Percentiles rank a stretch among this genome's conserved stretches.
Conservation (phyloP, 331 rosid species). For the Quercus lobata region DNA sequence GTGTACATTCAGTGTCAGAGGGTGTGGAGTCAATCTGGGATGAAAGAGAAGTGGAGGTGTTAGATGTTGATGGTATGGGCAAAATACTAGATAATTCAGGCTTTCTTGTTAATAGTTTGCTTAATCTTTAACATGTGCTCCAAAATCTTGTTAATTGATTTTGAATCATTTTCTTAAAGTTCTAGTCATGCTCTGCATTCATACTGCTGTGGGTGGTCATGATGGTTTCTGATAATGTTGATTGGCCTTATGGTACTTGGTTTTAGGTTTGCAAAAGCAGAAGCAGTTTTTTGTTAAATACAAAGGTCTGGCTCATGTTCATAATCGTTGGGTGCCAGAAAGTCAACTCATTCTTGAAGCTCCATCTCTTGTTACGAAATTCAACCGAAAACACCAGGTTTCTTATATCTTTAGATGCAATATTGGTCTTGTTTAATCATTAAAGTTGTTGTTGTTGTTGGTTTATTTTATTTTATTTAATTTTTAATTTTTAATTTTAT, state of each 20-base stretch:
- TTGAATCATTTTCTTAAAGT: constrained; percentile 2
- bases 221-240: constrained; percentile 10
- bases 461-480: background rate
- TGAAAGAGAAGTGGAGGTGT: constrained; percentile 37
- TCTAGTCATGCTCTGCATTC: background rate
- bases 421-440: background rate
- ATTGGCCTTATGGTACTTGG: constrained; percentile 5
- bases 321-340: constrained; percentile 54
- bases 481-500: too few species aligned
- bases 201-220: background rate
- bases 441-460: background rate
- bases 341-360: constrained; percentile 51
- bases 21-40: constrained; percentile 55
- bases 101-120: background rate
- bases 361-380: constrained; percentile 43
- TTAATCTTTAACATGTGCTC: background rate
- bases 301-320: constrained; percentile 67
- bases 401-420: constrained; percentile 1
- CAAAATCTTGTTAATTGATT: background rate
- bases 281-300: constrained; percentile 56
- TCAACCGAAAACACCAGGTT: constrained; percentile 50
- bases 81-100: background rate
- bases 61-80: constrained; percentile 45
- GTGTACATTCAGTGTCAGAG: constrained; percentile 59
- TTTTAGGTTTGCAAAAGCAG: constrained; percentile 39